Evolutionary conservation across 2,329 filamentous ascomycete genomes (phyloP).

Genomic region (Colletotrichum viniferum): DNA sequence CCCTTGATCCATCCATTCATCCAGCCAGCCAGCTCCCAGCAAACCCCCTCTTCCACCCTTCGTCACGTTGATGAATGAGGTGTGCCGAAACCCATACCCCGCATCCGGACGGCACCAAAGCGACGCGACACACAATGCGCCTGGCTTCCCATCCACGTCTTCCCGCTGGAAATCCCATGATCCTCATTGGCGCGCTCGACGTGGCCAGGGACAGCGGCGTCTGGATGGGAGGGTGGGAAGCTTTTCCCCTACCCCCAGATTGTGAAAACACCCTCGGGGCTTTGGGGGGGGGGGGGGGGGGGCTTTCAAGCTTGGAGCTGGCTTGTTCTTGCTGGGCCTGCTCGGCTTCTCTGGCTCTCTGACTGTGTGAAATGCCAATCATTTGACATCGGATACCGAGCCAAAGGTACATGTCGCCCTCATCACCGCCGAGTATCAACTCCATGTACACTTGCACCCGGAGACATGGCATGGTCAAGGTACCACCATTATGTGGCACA

Average conservation of each 20-base stretch:
- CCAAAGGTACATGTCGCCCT: background rate
- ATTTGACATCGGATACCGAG: background rate
- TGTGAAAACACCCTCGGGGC: background rate
- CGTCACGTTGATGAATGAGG: slow-evolving; percentile 16
- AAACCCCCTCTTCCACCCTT: background rate
- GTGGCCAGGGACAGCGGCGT: slow-evolving; percentile 6
- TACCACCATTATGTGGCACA: background rate
- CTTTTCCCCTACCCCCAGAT: slow-evolving; percentile 1
- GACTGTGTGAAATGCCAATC: background rate
- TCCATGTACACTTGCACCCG: background rate
- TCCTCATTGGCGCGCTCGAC: slow-evolving; percentile 2
- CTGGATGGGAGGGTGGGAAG: slow-evolving; percentile 19
- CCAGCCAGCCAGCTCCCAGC: background rate
- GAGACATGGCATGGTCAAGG: background rate
- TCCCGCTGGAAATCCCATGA: background rate
- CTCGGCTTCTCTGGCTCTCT: background rate
- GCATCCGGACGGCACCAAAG: slow-evolving; percentile 18
- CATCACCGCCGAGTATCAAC: background rate
- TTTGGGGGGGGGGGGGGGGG: too few species aligned
- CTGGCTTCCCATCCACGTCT: slow-evolving; percentile 11
- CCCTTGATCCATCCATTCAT: background rate
- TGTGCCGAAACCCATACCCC: slow-evolving; percentile 19
- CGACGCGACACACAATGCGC: slow-evolving; percentile 18
- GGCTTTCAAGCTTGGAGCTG: background rate
- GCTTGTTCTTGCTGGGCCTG: background rate